A percentile compares a stretch with the other conserved stretches of the same genome.
These are phyloP conservation scores for Aspergillus clavatus DNA, from an alignment of 2,329 filamentous ascomycete species.

Conservation along the genomic window DNA sequence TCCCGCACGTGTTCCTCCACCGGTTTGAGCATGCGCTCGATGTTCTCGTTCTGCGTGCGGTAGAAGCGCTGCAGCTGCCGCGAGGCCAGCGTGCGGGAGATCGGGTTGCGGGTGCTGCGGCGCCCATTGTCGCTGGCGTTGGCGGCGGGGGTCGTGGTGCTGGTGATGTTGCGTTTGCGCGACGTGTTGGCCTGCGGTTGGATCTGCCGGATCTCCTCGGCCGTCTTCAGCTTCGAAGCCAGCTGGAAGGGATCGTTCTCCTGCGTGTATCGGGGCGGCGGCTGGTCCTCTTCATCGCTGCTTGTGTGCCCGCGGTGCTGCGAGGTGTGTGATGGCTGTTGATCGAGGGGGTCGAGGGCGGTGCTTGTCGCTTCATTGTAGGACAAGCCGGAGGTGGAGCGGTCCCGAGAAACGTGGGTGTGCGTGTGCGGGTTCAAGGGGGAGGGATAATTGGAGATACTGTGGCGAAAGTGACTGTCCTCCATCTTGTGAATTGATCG, in stretches of 20 bases:
- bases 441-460: slow-evolving; percentile 25
- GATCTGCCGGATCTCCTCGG: slow-evolving; percentile 70
- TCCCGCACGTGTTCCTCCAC: slow-evolving; percentile 86
- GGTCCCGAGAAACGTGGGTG: slow-evolving; percentile 4
- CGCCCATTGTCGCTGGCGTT: slow-evolving; percentile 40
- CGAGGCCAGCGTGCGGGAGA: slow-evolving; percentile 6
- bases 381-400: slow-evolving; percentile 1
- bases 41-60: slow-evolving; percentile 85
- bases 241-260: slow-evolving; percentile 80
- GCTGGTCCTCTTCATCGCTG: slow-evolving; percentile 44
- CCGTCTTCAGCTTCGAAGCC: slow-evolving; percentile 69
- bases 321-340: slow-evolving; percentile 5
- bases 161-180: slow-evolving; percentile 55
- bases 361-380: slow-evolving; percentile 38
- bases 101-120: slow-evolving; percentile 20
- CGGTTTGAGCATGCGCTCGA: slow-evolving; percentile 83
- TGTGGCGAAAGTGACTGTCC: slow-evolving; percentile 25
- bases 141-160: slow-evolving; percentile 6
- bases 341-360: slow-evolving; percentile 35
- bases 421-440: slow-evolving; percentile 22
- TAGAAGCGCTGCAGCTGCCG: slow-evolving; percentile 70
- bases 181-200: slow-evolving; percentile 65
- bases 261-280: slow-evolving; percentile 52
- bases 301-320: slow-evolving; percentile 20
- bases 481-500: slow-evolving; percentile 16